phyloP scores from a whole-genome alignment of 2,329 filamentous ascomycete species.

The Penicillium vulpinum region DNA sequence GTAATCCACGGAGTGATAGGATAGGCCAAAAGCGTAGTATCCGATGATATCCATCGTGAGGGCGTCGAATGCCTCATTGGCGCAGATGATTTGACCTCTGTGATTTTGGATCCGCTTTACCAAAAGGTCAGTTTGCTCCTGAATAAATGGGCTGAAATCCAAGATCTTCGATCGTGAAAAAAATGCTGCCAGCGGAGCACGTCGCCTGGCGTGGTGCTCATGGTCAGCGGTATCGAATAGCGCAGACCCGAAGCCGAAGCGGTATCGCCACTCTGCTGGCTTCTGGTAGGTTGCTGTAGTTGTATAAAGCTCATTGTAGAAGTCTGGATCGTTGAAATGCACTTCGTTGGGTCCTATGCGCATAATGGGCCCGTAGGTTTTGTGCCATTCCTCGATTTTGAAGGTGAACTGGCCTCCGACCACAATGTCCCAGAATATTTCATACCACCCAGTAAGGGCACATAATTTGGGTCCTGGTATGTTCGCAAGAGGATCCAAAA shows the following conservation, averaged over 20 bases:
- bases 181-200: background rate
- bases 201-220: background rate
- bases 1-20: background rate
- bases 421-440: conserved; percentile 9
- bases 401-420: conserved; percentile 11
- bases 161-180: background rate
- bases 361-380: conserved; percentile 11
- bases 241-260: background rate
- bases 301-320: background rate
- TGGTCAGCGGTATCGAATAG: background rate
- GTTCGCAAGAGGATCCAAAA: conserved; percentile 3
- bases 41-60: background rate
- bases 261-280: background rate
- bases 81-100: background rate
- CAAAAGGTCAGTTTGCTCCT: background rate
- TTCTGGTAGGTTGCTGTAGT: background rate
- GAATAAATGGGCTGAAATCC: background rate
- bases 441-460: conserved; percentile 10
- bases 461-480: conserved; percentile 10
- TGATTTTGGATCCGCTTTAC: background rate
- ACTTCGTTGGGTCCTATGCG: conserved; percentile 9
- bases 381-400: conserved; percentile 9
- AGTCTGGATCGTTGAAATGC: conserved; percentile 8
- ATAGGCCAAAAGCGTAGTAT: background rate
- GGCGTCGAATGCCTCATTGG: background rate